These are phyloP conservation scores for Chlamydomonas reinhardtii DNA, from an alignment of 163 green algal species.

Conservation along the genomic window DNA sequence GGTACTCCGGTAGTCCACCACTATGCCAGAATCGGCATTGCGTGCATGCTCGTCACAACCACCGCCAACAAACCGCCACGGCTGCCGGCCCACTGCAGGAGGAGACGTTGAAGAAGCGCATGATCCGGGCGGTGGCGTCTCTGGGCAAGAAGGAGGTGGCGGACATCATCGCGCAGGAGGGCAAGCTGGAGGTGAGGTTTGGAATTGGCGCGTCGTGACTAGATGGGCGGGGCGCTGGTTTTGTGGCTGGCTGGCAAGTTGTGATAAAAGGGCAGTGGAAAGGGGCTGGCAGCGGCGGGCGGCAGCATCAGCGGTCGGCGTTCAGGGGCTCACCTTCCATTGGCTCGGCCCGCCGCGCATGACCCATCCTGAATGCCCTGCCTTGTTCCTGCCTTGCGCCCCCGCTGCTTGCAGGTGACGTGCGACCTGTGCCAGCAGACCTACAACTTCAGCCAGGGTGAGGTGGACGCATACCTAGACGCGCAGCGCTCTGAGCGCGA, in stretches of 20 bases:
- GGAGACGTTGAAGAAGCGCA: slow-evolving; percentile 79
- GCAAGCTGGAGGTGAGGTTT: slow-evolving; percentile 86
- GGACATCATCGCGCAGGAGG: slow-evolving; percentile 82
- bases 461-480: slow-evolving; percentile 38
- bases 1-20: too few species aligned
- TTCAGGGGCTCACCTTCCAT: neutral
- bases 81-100: neutral
- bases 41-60: too few species aligned
- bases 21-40: too few species aligned
- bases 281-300: too few species aligned
- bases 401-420: slow-evolving; percentile 72
- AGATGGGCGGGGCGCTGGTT: too few species aligned
- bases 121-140: slow-evolving; percentile 85
- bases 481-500: neutral
- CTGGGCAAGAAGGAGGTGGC: slow-evolving; percentile 82
- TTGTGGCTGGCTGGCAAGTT: too few species aligned
- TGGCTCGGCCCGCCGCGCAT: too few species aligned
- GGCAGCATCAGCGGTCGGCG: neutral
- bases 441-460: slow-evolving; percentile 68
- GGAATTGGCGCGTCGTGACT: too few species aligned
- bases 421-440: slow-evolving; percentile 92
- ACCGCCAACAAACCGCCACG: too few species aligned
- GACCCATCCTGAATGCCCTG: too few species aligned
- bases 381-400: neutral
- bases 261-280: too few species aligned